Evolutionary conservation across 208 protist species (phyloP), one percentile per base, ranked within the genome.

Genomic region (Trypanosoma vivax): DNA sequence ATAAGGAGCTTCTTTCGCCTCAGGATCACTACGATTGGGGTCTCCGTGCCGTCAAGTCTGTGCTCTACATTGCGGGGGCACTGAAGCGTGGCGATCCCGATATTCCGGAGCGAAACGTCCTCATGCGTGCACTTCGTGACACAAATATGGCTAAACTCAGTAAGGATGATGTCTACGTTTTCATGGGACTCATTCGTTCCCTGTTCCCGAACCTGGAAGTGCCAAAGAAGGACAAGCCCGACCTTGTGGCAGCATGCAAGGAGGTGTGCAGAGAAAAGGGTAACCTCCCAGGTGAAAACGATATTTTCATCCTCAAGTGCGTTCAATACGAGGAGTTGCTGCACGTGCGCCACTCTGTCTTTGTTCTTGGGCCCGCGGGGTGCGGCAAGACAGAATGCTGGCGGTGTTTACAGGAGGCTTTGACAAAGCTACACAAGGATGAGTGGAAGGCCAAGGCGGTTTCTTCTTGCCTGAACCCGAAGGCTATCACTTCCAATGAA

Each of bases 1-100:
- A 96, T 66, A 92, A 90, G 66, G 94, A 99, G 61, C 79, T 99
- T 27, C 86, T 99, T 27, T 98, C 94, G 5, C 95, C 97, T 29
- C 96, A 99, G 65, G 86, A 97, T 51, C 97, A 99, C 74, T 99
- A 99, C 76, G 97, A 99, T 79, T 99, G 97, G 97, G 97, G 97
- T 72, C 80, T 99, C 39, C 92, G 97, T 60, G 97, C 97, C 3
- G 96, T 99, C n/a, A 99, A 99, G 68, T 97, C 97, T 30, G 96
- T 98, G 56, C 73, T 98, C 25, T 95, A 95, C 65, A 97, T 98
- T 66, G 97, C 97, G 50, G 97, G 97, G 65, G 83, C 85, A 13
- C 76, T 98, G 25, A 97, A 97, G 73, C 90, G 95, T 60, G 93
- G 90, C 34, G 95, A 98, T 55, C 94, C 94, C 9, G 87, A 94